These are phyloP conservation scores for Phytophthora chlamydospora DNA, from an alignment of 352 stramenopile genomes.

Conservation along the genomic window DNA sequence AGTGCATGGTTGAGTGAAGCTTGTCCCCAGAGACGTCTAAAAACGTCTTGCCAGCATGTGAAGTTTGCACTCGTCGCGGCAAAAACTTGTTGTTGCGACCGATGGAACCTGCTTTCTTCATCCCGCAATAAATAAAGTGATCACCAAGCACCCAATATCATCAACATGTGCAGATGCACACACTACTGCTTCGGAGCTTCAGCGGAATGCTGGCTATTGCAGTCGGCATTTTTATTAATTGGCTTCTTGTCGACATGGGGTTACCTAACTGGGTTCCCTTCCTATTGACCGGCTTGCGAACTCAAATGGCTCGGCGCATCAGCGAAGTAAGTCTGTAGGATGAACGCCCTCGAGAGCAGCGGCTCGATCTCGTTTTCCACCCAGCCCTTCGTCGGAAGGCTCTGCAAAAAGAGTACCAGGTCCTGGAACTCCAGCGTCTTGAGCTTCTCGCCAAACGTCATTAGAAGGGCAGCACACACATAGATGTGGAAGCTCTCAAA, in stretches of 20 bases:
- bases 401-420: slow-evolving; percentile 96
- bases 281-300: slow-evolving; percentile 37
- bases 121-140: too few relatives aligned
- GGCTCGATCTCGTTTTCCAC: slow-evolving; percentile 97
- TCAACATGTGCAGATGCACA: too few relatives aligned
- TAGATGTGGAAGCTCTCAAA: slow-evolving; percentile 99
- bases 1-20: too few relatives aligned
- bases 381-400: slow-evolving; percentile 97
- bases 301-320: slow-evolving; percentile 83
- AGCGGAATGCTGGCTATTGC: neutral
- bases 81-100: too few relatives aligned
- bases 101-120: too few relatives aligned
- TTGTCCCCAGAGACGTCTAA: too few relatives aligned
- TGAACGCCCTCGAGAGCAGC: slow-evolving; percentile 97
- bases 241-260: slow-evolving; percentile 14
- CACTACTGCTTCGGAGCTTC: too few relatives aligned
- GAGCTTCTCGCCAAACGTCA: slow-evolving; percentile 95
- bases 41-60: too few relatives aligned
- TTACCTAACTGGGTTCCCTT: slow-evolving; percentile 7
- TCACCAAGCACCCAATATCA: too few relatives aligned
- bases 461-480: slow-evolving; percentile 98
- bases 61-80: too few relatives aligned
- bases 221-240: slow-evolving; percentile 33
- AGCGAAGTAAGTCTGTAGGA: slow-evolving; percentile 92
- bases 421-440: slow-evolving; percentile 98